These are phyloP conservation scores for Cutaneotrichosporon cyanovorans DNA, from an alignment of 1,284 basidiomycete species.

Conservation along the genomic window DNA sequence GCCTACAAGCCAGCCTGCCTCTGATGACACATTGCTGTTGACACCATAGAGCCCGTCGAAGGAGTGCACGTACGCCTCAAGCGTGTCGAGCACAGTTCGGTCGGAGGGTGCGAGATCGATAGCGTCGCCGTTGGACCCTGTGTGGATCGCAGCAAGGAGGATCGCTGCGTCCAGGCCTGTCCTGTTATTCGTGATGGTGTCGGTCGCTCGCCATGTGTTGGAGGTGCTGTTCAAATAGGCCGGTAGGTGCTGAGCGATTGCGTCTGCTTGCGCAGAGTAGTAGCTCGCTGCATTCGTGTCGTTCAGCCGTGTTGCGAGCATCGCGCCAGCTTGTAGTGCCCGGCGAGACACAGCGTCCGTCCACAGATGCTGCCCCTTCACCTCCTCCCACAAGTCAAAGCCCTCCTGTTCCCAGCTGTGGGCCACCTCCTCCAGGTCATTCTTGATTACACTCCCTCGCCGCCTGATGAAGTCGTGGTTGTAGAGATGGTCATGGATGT, in stretches of 20 bases:
- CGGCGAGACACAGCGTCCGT: conserved; percentile 43
- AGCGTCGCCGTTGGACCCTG: conserved; percentile 18
- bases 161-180: conserved; percentile 44
- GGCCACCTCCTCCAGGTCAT: conserved; percentile 50
- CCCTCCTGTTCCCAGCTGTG: conserved; percentile 37
- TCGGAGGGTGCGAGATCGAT: conserved; percentile 16
- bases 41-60: conserved; percentile 45
- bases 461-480: conserved; percentile 17
- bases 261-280: conserved; percentile 36
- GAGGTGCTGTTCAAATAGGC: conserved; percentile 21
- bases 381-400: conserved; percentile 47
- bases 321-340: conserved; percentile 44
- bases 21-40: conserved; percentile 36
- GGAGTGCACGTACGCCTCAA: conserved; percentile 36
- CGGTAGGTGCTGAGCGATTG: conserved; percentile 27
- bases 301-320: conserved; percentile 37
- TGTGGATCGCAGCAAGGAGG: conserved; percentile 44
- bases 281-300: conserved; percentile 38
- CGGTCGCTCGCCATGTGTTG: conserved; percentile 20
- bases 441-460: conserved; percentile 45
- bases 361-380: conserved; percentile 48
- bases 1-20: conserved; percentile 44
- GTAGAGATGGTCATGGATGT: conserved; percentile 43
- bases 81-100: conserved; percentile 34
- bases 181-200: not conserved